Base-by-base conservation (phyloP, 2,329 filamentous ascomycete species). In the Apiospora malaysiana region DNA sequence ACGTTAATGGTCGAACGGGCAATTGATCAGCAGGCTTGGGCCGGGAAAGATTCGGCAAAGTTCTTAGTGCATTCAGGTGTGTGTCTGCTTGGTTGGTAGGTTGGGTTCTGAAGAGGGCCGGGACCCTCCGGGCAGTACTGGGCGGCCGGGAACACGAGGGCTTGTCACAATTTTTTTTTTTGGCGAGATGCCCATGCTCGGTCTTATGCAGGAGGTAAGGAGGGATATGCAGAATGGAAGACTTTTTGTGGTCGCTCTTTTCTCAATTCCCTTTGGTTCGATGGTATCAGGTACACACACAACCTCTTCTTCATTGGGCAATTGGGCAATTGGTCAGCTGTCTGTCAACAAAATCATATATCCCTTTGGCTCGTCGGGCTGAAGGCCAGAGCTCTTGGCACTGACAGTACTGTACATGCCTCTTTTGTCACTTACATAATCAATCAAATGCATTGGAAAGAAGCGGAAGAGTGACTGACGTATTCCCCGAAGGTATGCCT, bases 261-360 rank as follows among this genome's bases (percentile, higher is more conserved):
- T 40, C 14, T 10, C 25, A 27, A 16, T 49, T 25, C 46, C 23
- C 14, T 63, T 37, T 40, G 32, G 9, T 63, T 63, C 56, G 27
- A 40, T 21, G 56, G 32, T 1, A 37, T 12, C 46, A 5, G 42
- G 47, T 40, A 40, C 56, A n/a, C 56, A 40, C 56, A n/a, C 56
- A 40, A 32, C 56, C 56, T 21, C 56, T 37, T 37, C 32, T 9
- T 63, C 56, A 51, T 51, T 51, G 49, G 49, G 49, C 25, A 51
- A 32, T 51, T 51, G 51, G 51, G 51, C 51, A 37, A 59, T 59
- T 59, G 51, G 51, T 40, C 51, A 59, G 51, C 51, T 25, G 51
- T 32, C 51, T 63, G 32, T 63, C 56, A 63, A 63, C 56, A 27
- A 63, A 63, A 32, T 4, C 56, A 40, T 63, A 18, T 40, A 40